Percentiles rank a stretch among this genome's conserved stretches.
Conservation (phyloP, 805 yeast genomes). For the Zygotorulaspora florentina region DNA sequence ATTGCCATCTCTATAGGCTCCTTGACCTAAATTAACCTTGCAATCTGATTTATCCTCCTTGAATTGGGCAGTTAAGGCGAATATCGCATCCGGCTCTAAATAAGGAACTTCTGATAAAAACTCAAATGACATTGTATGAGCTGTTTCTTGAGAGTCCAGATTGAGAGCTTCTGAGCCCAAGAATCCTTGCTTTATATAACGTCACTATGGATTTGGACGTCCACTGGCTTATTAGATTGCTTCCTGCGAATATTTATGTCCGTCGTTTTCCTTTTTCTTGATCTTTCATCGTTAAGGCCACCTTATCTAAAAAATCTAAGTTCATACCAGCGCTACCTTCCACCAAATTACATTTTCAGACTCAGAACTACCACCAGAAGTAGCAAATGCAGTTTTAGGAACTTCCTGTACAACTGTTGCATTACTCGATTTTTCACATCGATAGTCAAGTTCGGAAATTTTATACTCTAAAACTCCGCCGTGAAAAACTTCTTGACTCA, state of each 20-base stretch:
- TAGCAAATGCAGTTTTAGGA: no score
- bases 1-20: constrained; percentile 1
- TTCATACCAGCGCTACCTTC: background rate
- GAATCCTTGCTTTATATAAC: constrained; percentile 1
- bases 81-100: constrained; percentile 1
- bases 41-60: constrained; percentile 1
- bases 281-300: background rate
- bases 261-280: background rate
- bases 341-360: background rate
- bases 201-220: background rate
- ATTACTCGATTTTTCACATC: background rate
- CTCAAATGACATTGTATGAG: background rate
- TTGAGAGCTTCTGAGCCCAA: background rate
- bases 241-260: background rate
- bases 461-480: background rate
- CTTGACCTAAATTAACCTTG: constrained; percentile 3
- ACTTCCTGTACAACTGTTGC: background rate
- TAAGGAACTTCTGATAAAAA: constrained; percentile 2
- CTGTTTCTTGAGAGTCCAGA: background rate
- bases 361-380: no score
- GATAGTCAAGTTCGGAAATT: background rate
- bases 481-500: background rate
- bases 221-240: background rate
- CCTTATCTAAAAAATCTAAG: constrained; percentile 1
- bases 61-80: constrained; percentile 3